Conservation (phyloP, 1,139 yeast genomes). For the Pichia sp. region DNA sequence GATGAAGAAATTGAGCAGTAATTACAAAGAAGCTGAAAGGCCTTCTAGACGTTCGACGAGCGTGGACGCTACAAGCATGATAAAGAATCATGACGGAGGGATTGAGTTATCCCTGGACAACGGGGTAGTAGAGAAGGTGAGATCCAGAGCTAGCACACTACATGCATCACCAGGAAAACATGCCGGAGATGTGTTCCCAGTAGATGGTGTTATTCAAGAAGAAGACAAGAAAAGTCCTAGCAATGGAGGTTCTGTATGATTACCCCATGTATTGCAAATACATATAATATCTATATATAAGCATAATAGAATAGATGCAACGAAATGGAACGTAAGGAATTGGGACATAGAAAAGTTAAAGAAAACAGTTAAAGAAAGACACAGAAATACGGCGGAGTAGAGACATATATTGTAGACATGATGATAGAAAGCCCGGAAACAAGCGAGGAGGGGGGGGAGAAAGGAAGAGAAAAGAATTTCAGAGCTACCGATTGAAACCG, state of each 20-base stretch:
- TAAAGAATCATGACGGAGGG: not conserved
- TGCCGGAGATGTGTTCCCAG: constrained; percentile 5
- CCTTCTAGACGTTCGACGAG: constrained; percentile 3
- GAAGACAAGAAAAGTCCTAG: not conserved
- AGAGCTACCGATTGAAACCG: too few species aligned
- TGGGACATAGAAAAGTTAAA: not conserved
- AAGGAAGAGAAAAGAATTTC: too few species aligned
- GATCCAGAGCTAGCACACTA: constrained; percentile 26
- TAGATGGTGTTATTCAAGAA: not conserved
- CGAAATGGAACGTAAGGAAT: not conserved
- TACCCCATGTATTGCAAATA: not conserved
- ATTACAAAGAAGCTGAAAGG: not conserved
- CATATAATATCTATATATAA: not conserved
- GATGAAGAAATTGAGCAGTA: not conserved
- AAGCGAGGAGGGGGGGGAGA: too few species aligned
- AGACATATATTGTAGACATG: not conserved
- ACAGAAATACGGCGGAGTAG: not conserved
- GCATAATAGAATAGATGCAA: not conserved
- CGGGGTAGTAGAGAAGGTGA: constrained; percentile 9
- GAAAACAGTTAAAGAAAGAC: not conserved
- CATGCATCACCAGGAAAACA: constrained; percentile 9
- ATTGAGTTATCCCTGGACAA: not conserved
- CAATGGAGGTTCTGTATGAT: not conserved
- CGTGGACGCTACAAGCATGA: constrained; percentile 9
- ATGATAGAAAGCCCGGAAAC: not conserved